Evolutionary conservation across 805 yeast genomes (phyloP), one percentile per base, ranked within the genome.

Genomic region (Lipomyces spencermartinsiae): DNA sequence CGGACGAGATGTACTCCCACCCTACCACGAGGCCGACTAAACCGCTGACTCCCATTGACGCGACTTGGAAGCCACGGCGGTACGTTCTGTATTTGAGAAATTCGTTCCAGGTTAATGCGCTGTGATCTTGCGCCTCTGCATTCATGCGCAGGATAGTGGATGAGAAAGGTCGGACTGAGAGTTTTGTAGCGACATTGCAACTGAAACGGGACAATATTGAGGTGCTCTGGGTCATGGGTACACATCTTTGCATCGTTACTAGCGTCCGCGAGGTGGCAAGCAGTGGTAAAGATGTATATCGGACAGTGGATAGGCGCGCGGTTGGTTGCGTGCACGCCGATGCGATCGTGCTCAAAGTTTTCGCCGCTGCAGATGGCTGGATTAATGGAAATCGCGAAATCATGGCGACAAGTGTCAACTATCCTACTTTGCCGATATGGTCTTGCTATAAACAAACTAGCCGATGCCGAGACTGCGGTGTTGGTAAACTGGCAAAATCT

Each of bases 71-170:
- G 60, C 86, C 80, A 72, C 95, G 88, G 77, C 91, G 91, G 72
- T 87, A 87, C 74, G 89, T 90, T 75, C 97, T 87, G 75, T 93
- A 83, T 56, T 81, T 78, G 73, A 95, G 87, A 77, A 92, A 95
- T 59, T 91, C 89, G 55, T 86, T 85, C 99, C 99, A 95, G 61
- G 86, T 82, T 75, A 91, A 71, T 8, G 61, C 54, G 69, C 63
- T 51, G 60, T 35, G 57, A 46, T 49, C 46, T 10, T 51, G 57
- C 10, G 56, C 34, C 33, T 25, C 35, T 43, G n/a, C 61, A 7
- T 25, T 25, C 19, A 5, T 58, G 31, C 10, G 55, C 43, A 7
- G 60, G 12, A 43, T 8, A 16, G 49, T 16, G 2, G 49, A 43
- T 43, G 49, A 16, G 49, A 43, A 43, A n/a, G 49, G n/a, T 43